Base-by-base conservation (phyloP, 1,284 basidiomycete species). In the Mycosarcoma maydis region DNA sequence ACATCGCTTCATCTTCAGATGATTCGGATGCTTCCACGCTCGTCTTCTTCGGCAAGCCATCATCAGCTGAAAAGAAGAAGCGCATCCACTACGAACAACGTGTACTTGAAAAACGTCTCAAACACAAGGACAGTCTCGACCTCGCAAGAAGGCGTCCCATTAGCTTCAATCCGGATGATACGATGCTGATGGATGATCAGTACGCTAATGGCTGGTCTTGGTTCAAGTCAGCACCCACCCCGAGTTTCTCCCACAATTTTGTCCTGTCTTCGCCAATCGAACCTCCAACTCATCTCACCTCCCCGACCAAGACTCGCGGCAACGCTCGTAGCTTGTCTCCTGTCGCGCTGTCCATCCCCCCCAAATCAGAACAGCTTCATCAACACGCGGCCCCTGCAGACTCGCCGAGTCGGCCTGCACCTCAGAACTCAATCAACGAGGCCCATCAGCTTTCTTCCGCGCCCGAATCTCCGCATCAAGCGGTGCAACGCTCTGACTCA, bases 31-130 rank as follows among this genome's bases (percentile, higher is more conserved):
- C 54, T 17, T 66, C 62, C 11, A 40, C 36, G 6, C 46, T 68
- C 14, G 71, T 73, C 46, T 73, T 69, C 51, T 73, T 73, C 20
- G 71, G 71, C 11, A 57, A 55, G 36, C 71, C 71, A 1, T 66
- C 71, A 2, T 65, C 60, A 11, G 62, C 61, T 2, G 71, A 73
- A 37, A 56, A 62, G 44, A 65, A 71, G 48, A 65, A 59, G 50
- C 57, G 71, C 19, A 16, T 62, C n/a, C 57, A 67, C 27, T 73
- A 73, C 33, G 71, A 73, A 37, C 54, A 64, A 33, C 50, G 53
- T 11, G 52, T 73, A 3, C 48, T 70, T 14, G 55, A 70, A 22
- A 66, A 64, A 30, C 58, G 64, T 20, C 59, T 73, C 33, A 53
- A 55, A 19, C 66, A 65, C 46, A 70, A 65, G 30, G 71, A 73